Evolutionary conservation across 768 basidiomycete species (phyloP), one percentile per base, ranked within the genome.

Genomic region (Pleurotus platypus): DNA sequence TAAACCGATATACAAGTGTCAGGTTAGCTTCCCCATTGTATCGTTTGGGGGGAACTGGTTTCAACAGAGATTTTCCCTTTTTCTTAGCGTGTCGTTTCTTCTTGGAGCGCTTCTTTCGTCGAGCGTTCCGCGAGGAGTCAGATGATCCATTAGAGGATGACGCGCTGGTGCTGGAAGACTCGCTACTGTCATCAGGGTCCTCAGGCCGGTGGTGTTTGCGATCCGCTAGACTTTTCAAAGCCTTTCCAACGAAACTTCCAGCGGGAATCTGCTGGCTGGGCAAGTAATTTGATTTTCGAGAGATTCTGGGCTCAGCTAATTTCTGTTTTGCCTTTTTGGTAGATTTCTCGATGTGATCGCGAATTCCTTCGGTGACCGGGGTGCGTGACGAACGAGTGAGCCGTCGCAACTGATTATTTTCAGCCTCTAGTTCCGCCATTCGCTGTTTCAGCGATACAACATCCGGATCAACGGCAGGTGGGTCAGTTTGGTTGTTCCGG

Each of bases 11-110:
- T 37, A 67, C 70, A 0, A 54, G 39, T 7, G 60, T 47, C 0
- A 63, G 56, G 55, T 66, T 61, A 0, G 64, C 51, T 5, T 55
- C 18, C 3, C 71, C 71, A 54, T 69, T 63, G 59, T 70, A 72
- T 7, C 49, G 38, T 2, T 59, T 57, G 0, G 68, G 69, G 0
- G 63, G 56, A 0, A 67, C 63, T 1, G 64, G 68, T 46, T 66
- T 68, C 18, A 70, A 39, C 11, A 60, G n/a, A 6, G 46, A 55
- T 40, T 49, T 46, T 4, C 22, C 43, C 38, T 26, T 47, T 43
- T 58, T 43, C 22, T 54, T 51, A 43, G 42, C 5, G 18, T 43
- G 42, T 8, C 30, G 7, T 15, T n/a, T 43, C 13, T 43, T 43
- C 42, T 43, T 43, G 9, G 42, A 43, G 1, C 42, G 42, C n/a